phyloP scores from a whole-genome alignment of 2,329 filamentous ascomycete species.

The Stemphylium vesicarium region DNA sequence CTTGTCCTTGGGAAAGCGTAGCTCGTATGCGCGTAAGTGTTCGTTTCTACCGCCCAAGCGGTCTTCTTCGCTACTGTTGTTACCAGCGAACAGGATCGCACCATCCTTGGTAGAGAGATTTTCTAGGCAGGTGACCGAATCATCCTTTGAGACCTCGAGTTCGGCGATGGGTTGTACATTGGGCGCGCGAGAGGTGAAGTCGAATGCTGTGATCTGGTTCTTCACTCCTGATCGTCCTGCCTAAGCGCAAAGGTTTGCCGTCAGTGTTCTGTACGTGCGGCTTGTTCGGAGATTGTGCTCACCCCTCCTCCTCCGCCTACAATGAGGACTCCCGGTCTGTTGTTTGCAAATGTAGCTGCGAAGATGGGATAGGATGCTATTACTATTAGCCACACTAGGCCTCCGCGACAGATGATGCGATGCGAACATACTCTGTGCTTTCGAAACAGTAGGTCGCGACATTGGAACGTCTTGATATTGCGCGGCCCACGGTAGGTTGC shows the following conservation, averaged over 20 bases:
- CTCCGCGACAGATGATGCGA: background rate
- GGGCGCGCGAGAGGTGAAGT: slow-evolving; percentile 71
- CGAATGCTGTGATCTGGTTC: slow-evolving; percentile 79
- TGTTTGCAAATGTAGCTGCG: slow-evolving; percentile 84
- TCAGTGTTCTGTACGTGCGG: slow-evolving; percentile 3
- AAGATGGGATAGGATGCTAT: slow-evolving; percentile 74
- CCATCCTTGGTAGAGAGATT: slow-evolving; percentile 67
- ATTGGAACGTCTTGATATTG: slow-evolving; percentile 17
- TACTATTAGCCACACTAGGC: slow-evolving; percentile 2
- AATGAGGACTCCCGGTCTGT: slow-evolving; percentile 71
- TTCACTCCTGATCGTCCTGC: slow-evolving; percentile 65
- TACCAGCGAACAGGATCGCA: slow-evolving; percentile 64
- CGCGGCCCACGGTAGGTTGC: slow-evolving; percentile 1
- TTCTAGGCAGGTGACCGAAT: slow-evolving; percentile 84
- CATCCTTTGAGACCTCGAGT: slow-evolving; percentile 82
- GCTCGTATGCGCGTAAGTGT: slow-evolving; percentile 78
- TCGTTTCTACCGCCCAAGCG: slow-evolving; percentile 79
- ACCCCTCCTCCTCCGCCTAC: slow-evolving; percentile 86
- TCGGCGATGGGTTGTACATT: slow-evolving; percentile 67
- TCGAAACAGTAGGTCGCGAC: slow-evolving; percentile 42
- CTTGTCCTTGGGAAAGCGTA: slow-evolving; percentile 62
- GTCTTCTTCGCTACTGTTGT: slow-evolving; percentile 79
- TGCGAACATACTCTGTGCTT: slow-evolving; percentile 30
- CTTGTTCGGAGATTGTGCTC: slow-evolving; percentile 49
- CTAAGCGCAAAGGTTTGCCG: slow-evolving; percentile 55